phyloP scores from a whole-genome alignment of 1,139 yeast genomes.

The Petasospora fabianii region DNA sequence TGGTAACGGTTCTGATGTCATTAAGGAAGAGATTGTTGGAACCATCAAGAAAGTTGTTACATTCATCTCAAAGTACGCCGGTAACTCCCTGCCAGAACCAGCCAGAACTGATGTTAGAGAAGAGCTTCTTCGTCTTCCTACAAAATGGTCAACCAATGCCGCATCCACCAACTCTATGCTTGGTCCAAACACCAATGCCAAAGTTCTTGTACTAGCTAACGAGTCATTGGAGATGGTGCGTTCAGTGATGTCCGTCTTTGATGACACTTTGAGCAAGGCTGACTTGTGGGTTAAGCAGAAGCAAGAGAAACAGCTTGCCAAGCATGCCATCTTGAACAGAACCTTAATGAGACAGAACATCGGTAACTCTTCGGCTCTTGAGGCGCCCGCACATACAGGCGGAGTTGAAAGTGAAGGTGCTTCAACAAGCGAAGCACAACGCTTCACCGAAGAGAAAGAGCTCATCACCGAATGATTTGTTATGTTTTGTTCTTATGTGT shows the following conservation, averaged over 20 bases:
- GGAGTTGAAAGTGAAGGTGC: too few species aligned
- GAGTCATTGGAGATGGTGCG: conserved; percentile 88
- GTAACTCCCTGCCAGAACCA: conserved; percentile 72
- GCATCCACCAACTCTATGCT: conserved; percentile 16
- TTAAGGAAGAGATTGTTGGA: conserved; percentile 79
- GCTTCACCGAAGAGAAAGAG: not conserved
- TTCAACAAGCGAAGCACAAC: too few species aligned
- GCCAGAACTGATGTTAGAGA: conserved; percentile 82
- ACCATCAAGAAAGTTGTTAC: conserved; percentile 87
- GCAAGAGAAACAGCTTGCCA: conserved; percentile 26
- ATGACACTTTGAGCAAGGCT: conserved; percentile 77
- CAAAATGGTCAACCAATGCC: conserved; percentile 44
- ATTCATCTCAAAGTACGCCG: conserved; percentile 80
- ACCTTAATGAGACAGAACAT: conserved; percentile 16
- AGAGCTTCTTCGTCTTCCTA: conserved; percentile 70
- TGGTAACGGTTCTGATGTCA: conserved; percentile 31
- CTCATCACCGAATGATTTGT: not conserved
- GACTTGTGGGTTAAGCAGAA: conserved; percentile 67
- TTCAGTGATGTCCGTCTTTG: conserved; percentile 77
- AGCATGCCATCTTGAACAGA: conserved; percentile 25
- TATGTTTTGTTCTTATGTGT: not conserved
- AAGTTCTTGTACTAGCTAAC: conserved; percentile 75
- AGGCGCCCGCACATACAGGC: too few species aligned
- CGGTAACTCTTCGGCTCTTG: too few species aligned
- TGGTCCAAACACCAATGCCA: conserved; percentile 49